phyloP scores from a whole-genome alignment of 768 basidiomycete genomes.

The Boletus rufocinnamomeus region DNA sequence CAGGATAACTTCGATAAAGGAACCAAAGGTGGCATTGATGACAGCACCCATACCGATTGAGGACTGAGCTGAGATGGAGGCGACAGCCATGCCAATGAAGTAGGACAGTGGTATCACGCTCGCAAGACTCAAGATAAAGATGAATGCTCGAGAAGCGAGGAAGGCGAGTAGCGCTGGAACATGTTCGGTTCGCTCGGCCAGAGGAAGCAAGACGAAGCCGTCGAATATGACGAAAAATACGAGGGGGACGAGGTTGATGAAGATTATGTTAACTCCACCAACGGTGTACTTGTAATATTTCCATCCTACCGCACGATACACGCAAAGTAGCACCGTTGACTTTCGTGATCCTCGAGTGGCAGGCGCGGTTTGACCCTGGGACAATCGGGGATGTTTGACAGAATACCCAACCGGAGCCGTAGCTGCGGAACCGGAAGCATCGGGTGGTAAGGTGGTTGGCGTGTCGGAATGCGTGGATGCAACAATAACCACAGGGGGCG shows the following conservation, averaged over 20 bases:
- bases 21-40: conserved; percentile 98
- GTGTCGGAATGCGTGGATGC: conserved; percentile 32
- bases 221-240: conserved; percentile 98
- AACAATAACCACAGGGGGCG: conserved; percentile 69
- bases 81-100: conserved; percentile 99
- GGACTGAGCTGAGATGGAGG: conserved; percentile 97
- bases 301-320: conserved; percentile 85
- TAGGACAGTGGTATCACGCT: conserved; percentile 97
- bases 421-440: conserved; percentile 12
- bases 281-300: conserved; percentile 99
- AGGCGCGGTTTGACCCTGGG: conserved; percentile 89
- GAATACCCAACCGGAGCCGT: conserved; percentile 50
- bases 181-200: conserved; percentile 63
- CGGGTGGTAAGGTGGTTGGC: conserved; percentile 7
- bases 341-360: conserved; percentile 64
- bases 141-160: conserved; percentile 71
- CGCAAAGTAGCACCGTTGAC: conserved; percentile 91
- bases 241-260: conserved; percentile 90
- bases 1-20: conserved; percentile 95
- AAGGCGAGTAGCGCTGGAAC: conserved; percentile 66
- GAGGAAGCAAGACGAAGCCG: conserved; percentile 76
- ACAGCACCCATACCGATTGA: conserved; percentile 99
- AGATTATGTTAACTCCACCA: conserved; percentile 97
- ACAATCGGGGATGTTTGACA: conserved; percentile 71
- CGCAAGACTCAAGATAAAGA: conserved; percentile 82